phyloP scores from a whole-genome alignment of 2,329 filamentous ascomycete genomes.

The Sarocladium kiliense region DNA sequence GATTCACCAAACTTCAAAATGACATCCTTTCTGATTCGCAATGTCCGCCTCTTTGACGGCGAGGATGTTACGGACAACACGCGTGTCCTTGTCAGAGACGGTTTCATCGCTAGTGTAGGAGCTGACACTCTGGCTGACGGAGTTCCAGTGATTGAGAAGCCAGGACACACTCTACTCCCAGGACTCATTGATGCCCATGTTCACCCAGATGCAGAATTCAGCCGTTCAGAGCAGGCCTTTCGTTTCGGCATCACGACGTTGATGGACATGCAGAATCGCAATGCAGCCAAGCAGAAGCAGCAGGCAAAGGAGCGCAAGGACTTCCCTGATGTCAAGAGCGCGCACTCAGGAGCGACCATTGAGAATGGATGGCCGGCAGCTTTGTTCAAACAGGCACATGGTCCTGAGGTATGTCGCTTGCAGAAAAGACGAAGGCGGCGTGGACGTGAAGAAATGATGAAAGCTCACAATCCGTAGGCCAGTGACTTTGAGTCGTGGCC shows the following conservation, averaged over 20 bases:
- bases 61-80: neutral
- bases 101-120: neutral
- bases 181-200: slow-evolving; percentile 4
- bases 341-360: neutral
- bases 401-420: neutral
- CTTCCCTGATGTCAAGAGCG: neutral
- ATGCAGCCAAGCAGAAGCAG: neutral
- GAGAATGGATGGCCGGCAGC: neutral
- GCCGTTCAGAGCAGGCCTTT: neutral
- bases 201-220: neutral
- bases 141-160: neutral
- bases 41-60: neutral
- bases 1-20: neutral
- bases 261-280: neutral
- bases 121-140: neutral
- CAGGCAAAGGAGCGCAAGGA: neutral
- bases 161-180: neutral
- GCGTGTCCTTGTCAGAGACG: neutral
- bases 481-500: neutral
- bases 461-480: too few relatives aligned
- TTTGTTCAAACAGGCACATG: neutral
- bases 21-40: neutral
- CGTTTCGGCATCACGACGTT: neutral
- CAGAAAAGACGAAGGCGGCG: too few relatives aligned
- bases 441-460: too few relatives aligned